A percentile compares a stretch with the other conserved stretches of the same genome.
phyloP scores from a whole-genome alignment of 805 yeast species.

The Lipomyces lipofer region DNA sequence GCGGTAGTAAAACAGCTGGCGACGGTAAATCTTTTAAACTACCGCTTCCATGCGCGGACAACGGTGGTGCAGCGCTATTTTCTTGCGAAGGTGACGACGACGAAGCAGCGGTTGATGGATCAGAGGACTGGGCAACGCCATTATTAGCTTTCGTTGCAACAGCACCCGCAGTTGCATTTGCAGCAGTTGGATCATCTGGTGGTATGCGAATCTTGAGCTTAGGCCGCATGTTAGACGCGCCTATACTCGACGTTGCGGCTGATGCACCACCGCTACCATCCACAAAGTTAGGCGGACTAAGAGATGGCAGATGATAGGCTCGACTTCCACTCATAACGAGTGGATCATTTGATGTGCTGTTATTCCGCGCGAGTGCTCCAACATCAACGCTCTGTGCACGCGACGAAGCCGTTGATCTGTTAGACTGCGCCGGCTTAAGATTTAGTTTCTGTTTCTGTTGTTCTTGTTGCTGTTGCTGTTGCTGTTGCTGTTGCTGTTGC shows the following conservation, averaged over 20 bases:
- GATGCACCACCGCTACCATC: constrained; percentile 7
- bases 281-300: constrained; percentile 6
- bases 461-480: constrained; percentile 16
- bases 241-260: background rate
- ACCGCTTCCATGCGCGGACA: constrained; percentile 22
- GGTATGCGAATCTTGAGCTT: constrained; percentile 45
- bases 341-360: background rate
- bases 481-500: constrained; percentile 7
- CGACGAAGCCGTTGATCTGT: background rate
- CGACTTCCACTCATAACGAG: too few species aligned
- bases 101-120: constrained; percentile 21
- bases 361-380: background rate
- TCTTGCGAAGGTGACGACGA: constrained; percentile 18
- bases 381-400: background rate
- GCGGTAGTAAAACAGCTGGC: constrained; percentile 38
- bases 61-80: constrained; percentile 18
- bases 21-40: constrained; percentile 35
- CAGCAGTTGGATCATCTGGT: constrained; percentile 23
- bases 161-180: constrained; percentile 6
- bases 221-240: constrained; percentile 35
- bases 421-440: background rate
- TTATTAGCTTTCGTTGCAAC: constrained; percentile 3
- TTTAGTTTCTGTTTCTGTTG: constrained; percentile 12
- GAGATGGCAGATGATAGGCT: constrained; percentile 1
- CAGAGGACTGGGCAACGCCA: constrained; percentile 10